phyloP scores from a whole-genome alignment of 345 rosid species.

The Camelina laxa region DNA sequence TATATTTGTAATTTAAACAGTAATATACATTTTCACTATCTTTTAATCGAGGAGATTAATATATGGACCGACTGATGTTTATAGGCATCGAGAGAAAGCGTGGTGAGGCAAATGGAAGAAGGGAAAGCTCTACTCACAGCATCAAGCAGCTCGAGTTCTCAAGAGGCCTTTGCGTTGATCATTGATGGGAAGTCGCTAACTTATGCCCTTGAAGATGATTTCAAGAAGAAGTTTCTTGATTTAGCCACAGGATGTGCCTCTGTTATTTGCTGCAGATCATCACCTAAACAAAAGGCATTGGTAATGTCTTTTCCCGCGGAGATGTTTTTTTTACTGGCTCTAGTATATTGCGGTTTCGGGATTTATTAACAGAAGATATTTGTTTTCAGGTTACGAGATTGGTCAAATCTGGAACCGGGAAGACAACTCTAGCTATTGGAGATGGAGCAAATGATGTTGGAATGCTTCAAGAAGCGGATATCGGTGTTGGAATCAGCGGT shows the following conservation, averaged over 20 bases:
- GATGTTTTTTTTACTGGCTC: not conserved
- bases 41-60: not conserved
- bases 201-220: conserved; percentile 77
- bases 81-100: conserved; percentile 73
- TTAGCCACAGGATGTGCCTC: conserved; percentile 91
- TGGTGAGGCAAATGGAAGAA: conserved; percentile 60
- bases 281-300: conserved; percentile 95
- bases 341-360: conserved; percentile 2
- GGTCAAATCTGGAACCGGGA: conserved; percentile 83
- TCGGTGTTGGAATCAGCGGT: conserved; percentile 95
- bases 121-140: conserved; percentile 58
- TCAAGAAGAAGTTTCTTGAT: conserved; percentile 76
- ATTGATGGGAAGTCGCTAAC: conserved; percentile 88
- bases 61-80: conserved; percentile 4
- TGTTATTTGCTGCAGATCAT: conserved; percentile 94
- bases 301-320: conserved; percentile 48
- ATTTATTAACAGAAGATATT: not conserved
- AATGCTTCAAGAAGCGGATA: conserved; percentile 99
- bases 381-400: conserved; percentile 83
- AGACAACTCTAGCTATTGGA: conserved; percentile 87
- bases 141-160: conserved; percentile 48
- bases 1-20: not conserved
- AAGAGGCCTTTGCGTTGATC: conserved; percentile 80
- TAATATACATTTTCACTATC: not conserved
- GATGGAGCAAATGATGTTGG: conserved; percentile 99